Evolutionary conservation across 345 rosid species (phyloP).

Genomic region (rapeseed (Brassica napus)): DNA sequence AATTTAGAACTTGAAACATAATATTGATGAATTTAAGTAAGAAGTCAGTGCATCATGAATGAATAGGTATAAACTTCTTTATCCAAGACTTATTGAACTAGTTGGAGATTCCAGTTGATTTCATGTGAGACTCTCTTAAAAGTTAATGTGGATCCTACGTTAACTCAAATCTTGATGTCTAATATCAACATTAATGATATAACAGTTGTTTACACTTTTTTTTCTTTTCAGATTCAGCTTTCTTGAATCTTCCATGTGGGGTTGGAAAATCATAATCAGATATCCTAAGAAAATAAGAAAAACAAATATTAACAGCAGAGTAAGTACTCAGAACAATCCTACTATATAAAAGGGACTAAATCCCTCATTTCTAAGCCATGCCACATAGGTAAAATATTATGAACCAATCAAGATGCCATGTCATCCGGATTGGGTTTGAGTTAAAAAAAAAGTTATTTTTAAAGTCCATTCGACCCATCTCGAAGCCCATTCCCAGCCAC

Average conservation of each 20-base stretch:
- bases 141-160: neutral
- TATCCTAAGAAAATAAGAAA: slow-evolving; percentile 4
- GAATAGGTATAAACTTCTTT: slow-evolving; percentile 15
- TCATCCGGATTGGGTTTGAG: too few relatives aligned
- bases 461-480: too few relatives aligned
- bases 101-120: neutral
- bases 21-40: neutral
- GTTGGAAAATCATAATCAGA: slow-evolving; percentile 18
- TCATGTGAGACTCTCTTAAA: neutral
- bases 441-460: too few relatives aligned
- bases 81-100: neutral
- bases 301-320: neutral
- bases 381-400: too few relatives aligned
- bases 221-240: slow-evolving; percentile 4
- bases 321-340: neutral
- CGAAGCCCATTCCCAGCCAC: too few relatives aligned
- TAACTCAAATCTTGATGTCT: slow-evolving; percentile 20
- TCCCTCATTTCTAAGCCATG: too few relatives aligned
- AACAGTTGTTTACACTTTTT: slow-evolving; percentile 11
- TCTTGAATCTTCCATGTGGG: slow-evolving; percentile 30
- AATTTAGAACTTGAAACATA: neutral
- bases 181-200: neutral
- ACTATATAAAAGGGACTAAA: too few relatives aligned
- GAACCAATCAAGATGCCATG: too few relatives aligned
- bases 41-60: neutral